Conservation (phyloP, 2,329 filamentous ascomycete species). For the Botrytis galanthina region DNA sequence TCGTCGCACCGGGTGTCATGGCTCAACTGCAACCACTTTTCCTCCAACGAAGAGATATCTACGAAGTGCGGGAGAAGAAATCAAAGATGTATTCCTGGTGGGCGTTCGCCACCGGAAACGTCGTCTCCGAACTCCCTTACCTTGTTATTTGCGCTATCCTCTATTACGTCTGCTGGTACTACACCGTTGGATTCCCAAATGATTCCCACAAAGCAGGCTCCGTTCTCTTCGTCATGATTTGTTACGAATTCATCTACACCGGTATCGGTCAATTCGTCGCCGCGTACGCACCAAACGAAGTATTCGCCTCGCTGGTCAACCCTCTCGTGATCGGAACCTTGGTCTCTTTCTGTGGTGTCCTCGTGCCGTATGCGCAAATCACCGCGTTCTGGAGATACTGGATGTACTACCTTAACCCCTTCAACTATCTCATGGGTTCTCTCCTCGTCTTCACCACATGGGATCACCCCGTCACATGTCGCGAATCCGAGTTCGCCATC, state of each 20-base stretch:
- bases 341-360: slow-evolving; percentile 71
- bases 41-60: slow-evolving; percentile 55
- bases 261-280: slow-evolving; percentile 63
- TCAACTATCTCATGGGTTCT: slow-evolving; percentile 59
- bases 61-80: slow-evolving; percentile 58
- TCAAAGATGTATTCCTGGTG: slow-evolving; percentile 61
- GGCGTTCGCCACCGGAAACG: slow-evolving; percentile 54
- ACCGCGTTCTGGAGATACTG: slow-evolving; percentile 59
- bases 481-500: slow-evolving; percentile 48
- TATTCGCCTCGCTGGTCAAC: slow-evolving; percentile 58
- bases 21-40: slow-evolving; percentile 60
- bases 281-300: slow-evolving; percentile 59
- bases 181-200: slow-evolving; percentile 51
- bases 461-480: slow-evolving; percentile 48
- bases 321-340: slow-evolving; percentile 56
- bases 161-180: slow-evolving; percentile 57
- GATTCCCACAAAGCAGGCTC: slow-evolving; percentile 49
- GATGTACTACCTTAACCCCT: slow-evolving; percentile 57
- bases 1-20: slow-evolving; percentile 57
- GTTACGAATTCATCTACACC: slow-evolving; percentile 47
- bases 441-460: slow-evolving; percentile 54
- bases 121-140: slow-evolving; percentile 48
- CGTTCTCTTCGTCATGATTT: slow-evolving; percentile 50
- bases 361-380: slow-evolving; percentile 69
- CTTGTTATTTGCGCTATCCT: slow-evolving; percentile 45